Base-by-base conservation (phyloP, 495 filamentous ascomycete species). In the Haplographium delicatum region DNA sequence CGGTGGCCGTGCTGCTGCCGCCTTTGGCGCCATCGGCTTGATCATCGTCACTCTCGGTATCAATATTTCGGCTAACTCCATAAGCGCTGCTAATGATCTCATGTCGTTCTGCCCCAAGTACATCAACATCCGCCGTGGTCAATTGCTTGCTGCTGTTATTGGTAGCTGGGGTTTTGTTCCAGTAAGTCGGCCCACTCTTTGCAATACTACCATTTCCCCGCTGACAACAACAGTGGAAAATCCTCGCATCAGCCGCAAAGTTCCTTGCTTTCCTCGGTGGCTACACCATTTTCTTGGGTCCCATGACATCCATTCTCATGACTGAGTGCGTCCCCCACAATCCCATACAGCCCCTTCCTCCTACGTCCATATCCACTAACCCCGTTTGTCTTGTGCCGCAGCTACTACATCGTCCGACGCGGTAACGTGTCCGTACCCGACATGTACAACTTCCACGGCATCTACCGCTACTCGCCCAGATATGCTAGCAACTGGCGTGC, bases 271-370 rank as follows among this genome's bases (percentile, higher is more conserved):
- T 84, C 62, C 73, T 84, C 66, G 71, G 74, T 16, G 78, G 77
- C 1, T 82, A 83, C 45, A 73, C 76, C 13, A 75, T 86, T 28
- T 86, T 88, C 66, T 69, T 87, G 7, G 83, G 76, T 0, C 83
- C 84, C 0, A 80, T 88, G 50, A 53, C 50, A 53, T 47, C 42
- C 18, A 53, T 53, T 41, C 50, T 53, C 42, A 53, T 53, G 33
- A 47, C 42, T 24, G 50, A 53, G 50, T 53, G 25, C 15, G 50
- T 53, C 15, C 42, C 31, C 41, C 30, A 35, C 23, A 25, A 24
- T 35, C 9, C 30, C 50, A 26, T 19, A 44, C 11, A 40, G 23
- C 9, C 38, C 16, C 37, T 19, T n/a, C 16, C 16, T 53, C 26
- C 23, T n/a, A 45, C 19, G 27, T 53, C 30, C 50, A 46, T 44